These are phyloP conservation scores for Steccherinum ochraceum DNA, from an alignment of 768 basidiomycete species.

Conservation along the genomic window DNA sequence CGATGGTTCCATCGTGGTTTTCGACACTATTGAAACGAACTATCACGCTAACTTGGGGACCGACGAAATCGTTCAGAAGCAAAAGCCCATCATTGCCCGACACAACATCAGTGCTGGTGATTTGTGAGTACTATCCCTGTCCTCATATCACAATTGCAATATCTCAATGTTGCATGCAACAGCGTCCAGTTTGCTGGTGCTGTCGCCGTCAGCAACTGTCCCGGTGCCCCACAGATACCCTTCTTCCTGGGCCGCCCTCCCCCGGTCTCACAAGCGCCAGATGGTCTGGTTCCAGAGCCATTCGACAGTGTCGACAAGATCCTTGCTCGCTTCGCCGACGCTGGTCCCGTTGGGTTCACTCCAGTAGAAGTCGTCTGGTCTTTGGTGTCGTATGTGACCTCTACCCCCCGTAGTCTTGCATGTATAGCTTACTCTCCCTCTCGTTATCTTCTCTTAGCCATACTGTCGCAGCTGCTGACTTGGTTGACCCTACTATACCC, in stretches of 20 bases:
- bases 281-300: conserved; percentile 18
- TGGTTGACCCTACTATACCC: conserved; percentile 9
- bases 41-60: conserved; percentile 37
- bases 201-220: conserved; percentile 35
- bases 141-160: not conserved
- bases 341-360: conserved; percentile 14
- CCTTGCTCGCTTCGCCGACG: conserved; percentile 19
- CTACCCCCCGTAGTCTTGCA: not conserved
- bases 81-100: conserved; percentile 27
- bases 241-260: conserved; percentile 30
- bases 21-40: conserved; percentile 32
- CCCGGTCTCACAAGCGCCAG: conserved; percentile 13
- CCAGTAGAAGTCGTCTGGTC: conserved; percentile 18
- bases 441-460: conserved; percentile 4
- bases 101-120: conserved; percentile 38
- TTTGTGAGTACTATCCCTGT: conserved; percentile 29
- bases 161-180: conserved; percentile 11
- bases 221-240: conserved; percentile 36
- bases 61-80: conserved; percentile 34
- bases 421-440: not conserved
- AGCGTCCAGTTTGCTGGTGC: conserved; percentile 42
- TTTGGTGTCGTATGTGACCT: conserved; percentile 15
- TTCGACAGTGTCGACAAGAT: conserved; percentile 19
- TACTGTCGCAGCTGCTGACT: conserved; percentile 20
- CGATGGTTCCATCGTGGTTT: conserved; percentile 44